Evolutionary conservation across 352 stramenopile species (phyloP).

Genomic region (Phytophthora melonis): DNA sequence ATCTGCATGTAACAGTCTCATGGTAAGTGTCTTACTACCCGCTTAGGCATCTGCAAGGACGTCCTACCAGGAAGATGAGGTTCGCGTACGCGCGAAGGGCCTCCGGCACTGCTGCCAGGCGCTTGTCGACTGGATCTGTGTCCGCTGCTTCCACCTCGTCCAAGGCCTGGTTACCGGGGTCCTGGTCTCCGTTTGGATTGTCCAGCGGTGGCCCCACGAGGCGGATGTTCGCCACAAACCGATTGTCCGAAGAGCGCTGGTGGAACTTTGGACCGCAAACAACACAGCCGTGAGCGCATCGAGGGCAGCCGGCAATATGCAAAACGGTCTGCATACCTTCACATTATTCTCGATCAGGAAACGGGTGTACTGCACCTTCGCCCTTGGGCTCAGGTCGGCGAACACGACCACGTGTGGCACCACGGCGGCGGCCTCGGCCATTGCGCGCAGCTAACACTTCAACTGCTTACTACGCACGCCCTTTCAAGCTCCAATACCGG

Average conservation of each 20-base stretch:
- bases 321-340: slow-evolving; percentile 39
- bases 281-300: neutral
- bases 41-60: neutral
- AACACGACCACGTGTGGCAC: slow-evolving; percentile 67
- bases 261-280: slow-evolving; percentile 51
- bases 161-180: slow-evolving; percentile 1
- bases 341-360: slow-evolving; percentile 77
- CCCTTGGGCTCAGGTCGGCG: slow-evolving; percentile 64
- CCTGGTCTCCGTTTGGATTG: neutral
- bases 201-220: slow-evolving; percentile 21
- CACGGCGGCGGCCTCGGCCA: slow-evolving; percentile 11
- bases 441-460: neutral
- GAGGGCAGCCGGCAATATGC: neutral
- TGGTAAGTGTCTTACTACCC: neutral
- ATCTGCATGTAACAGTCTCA: slow-evolving; percentile 17
- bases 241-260: slow-evolving; percentile 55
- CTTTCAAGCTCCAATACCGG: slow-evolving; percentile 14
- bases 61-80: slow-evolving; percentile 47
- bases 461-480: slow-evolving; percentile 3
- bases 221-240: slow-evolving; percentile 69
- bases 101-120: slow-evolving; percentile 25
- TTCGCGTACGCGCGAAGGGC: slow-evolving; percentile 43
- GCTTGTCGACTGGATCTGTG: slow-evolving; percentile 21
- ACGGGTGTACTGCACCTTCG: slow-evolving; percentile 70
- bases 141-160: slow-evolving; percentile 14